These are phyloP conservation scores for Candida golubevii DNA, from an alignment of 805 yeast genomes.

Conservation along the genomic window DNA sequence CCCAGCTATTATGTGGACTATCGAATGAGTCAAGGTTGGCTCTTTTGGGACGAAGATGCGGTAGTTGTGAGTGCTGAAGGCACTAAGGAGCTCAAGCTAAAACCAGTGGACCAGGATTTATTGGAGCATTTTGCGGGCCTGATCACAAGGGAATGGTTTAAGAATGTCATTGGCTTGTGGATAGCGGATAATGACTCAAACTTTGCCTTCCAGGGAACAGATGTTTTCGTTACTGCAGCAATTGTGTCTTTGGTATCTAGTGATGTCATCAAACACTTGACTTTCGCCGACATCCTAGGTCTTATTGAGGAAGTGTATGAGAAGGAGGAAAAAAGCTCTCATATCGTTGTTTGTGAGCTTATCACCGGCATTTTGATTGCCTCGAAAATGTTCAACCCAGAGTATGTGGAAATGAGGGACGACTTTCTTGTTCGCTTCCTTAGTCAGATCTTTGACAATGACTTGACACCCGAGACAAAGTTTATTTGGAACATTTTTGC, in stretches of 20 bases:
- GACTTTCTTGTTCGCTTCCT: conserved; percentile 43
- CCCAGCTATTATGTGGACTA: conserved; percentile 58
- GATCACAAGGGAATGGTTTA: conserved; percentile 58
- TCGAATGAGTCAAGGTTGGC: conserved; percentile 58
- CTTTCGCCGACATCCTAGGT: conserved; percentile 49
- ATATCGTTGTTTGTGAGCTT: conserved; percentile 70
- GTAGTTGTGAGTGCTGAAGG: conserved; percentile 40
- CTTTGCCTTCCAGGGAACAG: conserved; percentile 60
- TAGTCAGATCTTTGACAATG: conserved; percentile 44
- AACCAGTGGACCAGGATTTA: conserved; percentile 38
- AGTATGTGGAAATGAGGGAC: conserved; percentile 39
- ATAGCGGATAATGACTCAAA: conserved; percentile 65
- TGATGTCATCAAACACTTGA: conserved; percentile 39
- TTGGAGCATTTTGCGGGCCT: conserved; percentile 40
- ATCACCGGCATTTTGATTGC: conserved; percentile 58
- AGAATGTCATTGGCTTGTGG: conserved; percentile 45
- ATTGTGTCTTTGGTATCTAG: conserved; percentile 47
- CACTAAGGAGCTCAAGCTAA: conserved; percentile 27
- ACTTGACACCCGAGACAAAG: conserved; percentile 68
- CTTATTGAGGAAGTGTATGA: conserved; percentile 50
- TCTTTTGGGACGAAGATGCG: conserved; percentile 66
- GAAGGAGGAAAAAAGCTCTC: conserved; percentile 67
- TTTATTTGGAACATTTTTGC: conserved; percentile 72
- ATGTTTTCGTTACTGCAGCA: conserved; percentile 54
- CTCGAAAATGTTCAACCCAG: conserved; percentile 38